Conservation (phyloP, 2,329 filamentous ascomycete species). For the Zymoseptoria pseudotritici region DNA sequence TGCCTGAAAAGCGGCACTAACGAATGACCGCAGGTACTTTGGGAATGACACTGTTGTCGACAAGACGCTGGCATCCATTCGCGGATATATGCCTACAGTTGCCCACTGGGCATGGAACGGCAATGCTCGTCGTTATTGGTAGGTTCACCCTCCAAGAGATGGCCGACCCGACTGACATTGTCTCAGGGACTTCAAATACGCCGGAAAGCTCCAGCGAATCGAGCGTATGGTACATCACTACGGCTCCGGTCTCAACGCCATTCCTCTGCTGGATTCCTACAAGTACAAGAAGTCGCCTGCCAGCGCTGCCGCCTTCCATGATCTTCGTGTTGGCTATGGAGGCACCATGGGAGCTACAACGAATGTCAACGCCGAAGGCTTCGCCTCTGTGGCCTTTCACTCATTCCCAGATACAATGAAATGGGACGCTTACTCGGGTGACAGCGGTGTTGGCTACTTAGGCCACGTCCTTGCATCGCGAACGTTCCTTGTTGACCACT, state of each 20-base stretch:
- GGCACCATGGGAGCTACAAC: slow-evolving; percentile 47
- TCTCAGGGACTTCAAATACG: slow-evolving; percentile 43
- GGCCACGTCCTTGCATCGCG: slow-evolving; percentile 45
- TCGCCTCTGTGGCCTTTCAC: slow-evolving; percentile 50
- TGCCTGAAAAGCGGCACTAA: slow-evolving; percentile 35
- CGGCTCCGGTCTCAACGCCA: slow-evolving; percentile 51
- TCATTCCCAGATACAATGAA: slow-evolving; percentile 48
- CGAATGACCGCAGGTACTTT: slow-evolving; percentile 39
- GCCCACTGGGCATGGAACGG: slow-evolving; percentile 58
- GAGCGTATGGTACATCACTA: slow-evolving; percentile 54
- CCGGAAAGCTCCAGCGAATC: slow-evolving; percentile 34
- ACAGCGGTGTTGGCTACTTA: slow-evolving; percentile 49
- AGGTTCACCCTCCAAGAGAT: no score
- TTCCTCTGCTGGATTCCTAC: slow-evolving; percentile 48
- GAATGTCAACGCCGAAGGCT: slow-evolving; percentile 50
- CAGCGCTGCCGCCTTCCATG: slow-evolving; percentile 36
- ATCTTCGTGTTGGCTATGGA: slow-evolving; percentile 49
- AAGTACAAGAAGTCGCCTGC: slow-evolving; percentile 34
- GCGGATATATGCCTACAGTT: slow-evolving; percentile 51
- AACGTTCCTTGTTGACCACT: slow-evolving; percentile 44
- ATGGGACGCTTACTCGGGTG: slow-evolving; percentile 52
- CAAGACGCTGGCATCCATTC: slow-evolving; percentile 50
- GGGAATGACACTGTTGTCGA: slow-evolving; percentile 37
- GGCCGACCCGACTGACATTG: not conserved
- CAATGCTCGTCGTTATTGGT: slow-evolving; percentile 53